These are phyloP conservation scores for Alnus glutinosa DNA, from an alignment of 306 rosid species.

Conservation along the genomic window DNA sequence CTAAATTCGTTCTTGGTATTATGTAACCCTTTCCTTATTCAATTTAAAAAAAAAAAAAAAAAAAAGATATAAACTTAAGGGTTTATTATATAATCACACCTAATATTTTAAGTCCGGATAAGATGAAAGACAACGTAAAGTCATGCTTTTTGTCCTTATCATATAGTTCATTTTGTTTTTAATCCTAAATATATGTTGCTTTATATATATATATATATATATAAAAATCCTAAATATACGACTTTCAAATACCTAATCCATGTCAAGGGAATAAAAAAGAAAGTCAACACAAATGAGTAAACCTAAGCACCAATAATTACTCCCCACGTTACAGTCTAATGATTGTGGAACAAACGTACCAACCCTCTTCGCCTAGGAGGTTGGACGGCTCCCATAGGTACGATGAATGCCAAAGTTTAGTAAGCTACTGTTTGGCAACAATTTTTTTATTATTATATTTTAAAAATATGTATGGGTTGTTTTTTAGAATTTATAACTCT, in stretches of 20 bases:
- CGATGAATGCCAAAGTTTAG: too few relatives aligned
- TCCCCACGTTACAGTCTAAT: neutral
- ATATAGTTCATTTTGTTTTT: neutral
- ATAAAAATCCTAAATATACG: neutral
- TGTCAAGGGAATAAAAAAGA: neutral
- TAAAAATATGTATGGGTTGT: too few relatives aligned
- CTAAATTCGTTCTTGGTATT: too few relatives aligned
- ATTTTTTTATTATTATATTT: too few relatives aligned
- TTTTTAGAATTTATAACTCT: too few relatives aligned
- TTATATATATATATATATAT: too few relatives aligned
- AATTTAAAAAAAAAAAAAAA: too few relatives aligned
- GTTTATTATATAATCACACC: too few relatives aligned
- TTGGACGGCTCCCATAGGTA: too few relatives aligned
- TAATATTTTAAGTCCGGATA: neutral
- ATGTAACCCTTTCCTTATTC: too few relatives aligned
- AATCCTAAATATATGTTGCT: neutral
- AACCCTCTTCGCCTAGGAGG: neutral
- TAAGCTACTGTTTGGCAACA: too few relatives aligned
- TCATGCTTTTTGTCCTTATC: neutral
- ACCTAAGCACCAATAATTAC: neutral
- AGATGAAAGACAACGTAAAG: neutral
- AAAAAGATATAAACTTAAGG: too few relatives aligned
- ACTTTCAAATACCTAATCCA: neutral
- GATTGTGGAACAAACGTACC: neutral
- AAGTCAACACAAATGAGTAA: neutral